These are phyloP conservation scores for Hyphopichia burtonii DNA, from an alignment of 1,139 yeast genomes.

Conservation along the genomic window DNA sequence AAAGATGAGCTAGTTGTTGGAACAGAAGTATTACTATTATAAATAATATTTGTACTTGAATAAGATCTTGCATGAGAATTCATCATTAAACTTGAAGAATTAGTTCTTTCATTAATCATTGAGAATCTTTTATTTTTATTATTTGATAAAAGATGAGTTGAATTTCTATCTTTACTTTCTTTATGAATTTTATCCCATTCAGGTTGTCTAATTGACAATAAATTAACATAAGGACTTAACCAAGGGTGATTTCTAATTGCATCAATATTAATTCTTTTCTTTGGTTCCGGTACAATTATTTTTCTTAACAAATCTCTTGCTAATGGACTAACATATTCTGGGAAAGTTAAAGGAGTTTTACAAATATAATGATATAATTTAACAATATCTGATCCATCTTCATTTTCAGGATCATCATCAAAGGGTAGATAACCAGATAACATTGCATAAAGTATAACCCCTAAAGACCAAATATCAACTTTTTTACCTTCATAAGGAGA, in stretches of 20 bases:
- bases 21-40: conserved; percentile 44
- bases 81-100: conserved; percentile 33
- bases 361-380: conserved; percentile 90
- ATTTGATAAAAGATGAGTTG: conserved; percentile 7
- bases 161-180: conserved; percentile 20
- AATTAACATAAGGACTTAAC: conserved; percentile 78
- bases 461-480: conserved; percentile 97
- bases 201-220: conserved; percentile 77
- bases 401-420: conserved; percentile 96
- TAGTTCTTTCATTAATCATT: conserved; percentile 46
- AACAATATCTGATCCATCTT: conserved; percentile 93
- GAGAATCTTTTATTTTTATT: conserved; percentile 39
- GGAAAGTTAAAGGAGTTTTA: conserved; percentile 87
- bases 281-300: conserved; percentile 86
- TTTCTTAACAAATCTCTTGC: conserved; percentile 88
- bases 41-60: conserved; percentile 44
- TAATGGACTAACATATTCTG: conserved; percentile 87
- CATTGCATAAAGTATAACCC: conserved; percentile 95
- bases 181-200: conserved; percentile 79
- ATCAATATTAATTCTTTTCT: conserved; percentile 63
- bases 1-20: conserved; percentile 55
- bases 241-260: conserved; percentile 82
- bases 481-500: conserved; percentile 90
- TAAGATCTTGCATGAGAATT: conserved; percentile 43
- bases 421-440: conserved; percentile 95